Conservation (phyloP, 2,329 filamentous ascomycete species). For the Calonectria honghensis region DNA sequence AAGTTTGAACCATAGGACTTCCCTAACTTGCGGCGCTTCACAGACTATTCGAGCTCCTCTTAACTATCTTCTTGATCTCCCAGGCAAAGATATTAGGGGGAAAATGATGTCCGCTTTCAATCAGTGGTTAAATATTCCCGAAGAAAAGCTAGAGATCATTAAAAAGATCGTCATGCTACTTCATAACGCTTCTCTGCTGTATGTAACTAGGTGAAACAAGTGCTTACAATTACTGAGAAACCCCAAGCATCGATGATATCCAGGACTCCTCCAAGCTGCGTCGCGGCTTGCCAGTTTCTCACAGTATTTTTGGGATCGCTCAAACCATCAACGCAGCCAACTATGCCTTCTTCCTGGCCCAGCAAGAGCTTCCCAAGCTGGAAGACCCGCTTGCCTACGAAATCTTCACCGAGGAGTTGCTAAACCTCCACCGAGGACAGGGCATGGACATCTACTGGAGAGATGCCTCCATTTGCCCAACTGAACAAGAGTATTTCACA, state of each 20-base stretch:
- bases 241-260: neutral
- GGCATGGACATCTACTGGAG: constrained; percentile 12
- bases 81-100: neutral
- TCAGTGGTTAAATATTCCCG: neutral
- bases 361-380: constrained; percentile 1
- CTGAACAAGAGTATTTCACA: constrained; percentile 6
- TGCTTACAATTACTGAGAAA: neutral
- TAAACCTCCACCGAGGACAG: constrained; percentile 6
- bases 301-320: neutral
- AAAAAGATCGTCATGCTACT: constrained; percentile 11
- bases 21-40: neutral
- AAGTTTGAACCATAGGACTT: neutral
- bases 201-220: neutral
- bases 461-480: constrained; percentile 2
- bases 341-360: constrained; percentile 9
- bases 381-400: neutral
- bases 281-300: neutral
- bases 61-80: neutral
- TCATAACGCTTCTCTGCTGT: constrained; percentile 7
- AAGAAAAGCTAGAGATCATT: constrained; percentile 1
- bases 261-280: constrained; percentile 5
- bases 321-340: constrained; percentile 6
- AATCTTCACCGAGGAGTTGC: neutral
- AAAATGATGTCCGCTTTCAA: constrained; percentile 10
- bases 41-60: constrained; percentile 1